phyloP scores from a whole-genome alignment of 139 green algal genomes.

The Coelastrella sp. region DNA sequence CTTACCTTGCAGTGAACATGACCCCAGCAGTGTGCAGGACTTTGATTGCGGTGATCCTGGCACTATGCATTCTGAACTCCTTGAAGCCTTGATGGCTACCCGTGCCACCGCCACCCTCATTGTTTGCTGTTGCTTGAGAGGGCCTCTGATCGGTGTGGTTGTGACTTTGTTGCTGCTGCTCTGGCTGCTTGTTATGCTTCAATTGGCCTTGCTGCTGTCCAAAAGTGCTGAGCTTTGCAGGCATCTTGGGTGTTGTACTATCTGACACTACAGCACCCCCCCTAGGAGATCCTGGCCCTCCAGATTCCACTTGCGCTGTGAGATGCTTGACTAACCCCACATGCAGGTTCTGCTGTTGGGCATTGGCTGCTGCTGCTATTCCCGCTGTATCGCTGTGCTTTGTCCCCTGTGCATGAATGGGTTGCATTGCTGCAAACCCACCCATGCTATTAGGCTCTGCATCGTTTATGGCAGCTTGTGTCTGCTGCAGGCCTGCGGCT shows the following conservation, averaged over 20 bases:
- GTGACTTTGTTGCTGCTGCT: neutral
- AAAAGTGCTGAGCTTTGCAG: neutral
- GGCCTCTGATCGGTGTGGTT: neutral
- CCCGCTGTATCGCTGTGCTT: neutral
- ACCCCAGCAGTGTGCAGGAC: constrained; percentile 35
- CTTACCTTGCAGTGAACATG: constrained; percentile 43
- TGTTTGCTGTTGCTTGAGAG: neutral
- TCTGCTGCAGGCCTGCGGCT: constrained; percentile 7
- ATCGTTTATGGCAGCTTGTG: neutral
- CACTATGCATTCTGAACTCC: constrained; percentile 28
- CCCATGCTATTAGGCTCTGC: neutral
- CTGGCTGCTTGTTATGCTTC: neutral
- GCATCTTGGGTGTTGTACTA: neutral
- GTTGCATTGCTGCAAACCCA: neutral
- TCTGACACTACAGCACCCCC: neutral
- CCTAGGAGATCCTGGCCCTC: neutral
- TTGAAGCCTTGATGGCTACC: neutral
- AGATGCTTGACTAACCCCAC: constrained; percentile 3
- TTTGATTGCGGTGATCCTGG: constrained; percentile 25
- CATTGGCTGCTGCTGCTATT: neutral
- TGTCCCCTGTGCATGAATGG: too few species aligned
- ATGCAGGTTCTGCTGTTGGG: neutral
- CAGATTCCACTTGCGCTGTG: constrained; percentile 1
- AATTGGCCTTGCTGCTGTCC: neutral
- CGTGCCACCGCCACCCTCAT: neutral